Percentiles rank a stretch among this genome's conserved stretches.
phyloP scores from a whole-genome alignment of 2,329 filamentous ascomycete species.

The Bipolaris gigantea region DNA sequence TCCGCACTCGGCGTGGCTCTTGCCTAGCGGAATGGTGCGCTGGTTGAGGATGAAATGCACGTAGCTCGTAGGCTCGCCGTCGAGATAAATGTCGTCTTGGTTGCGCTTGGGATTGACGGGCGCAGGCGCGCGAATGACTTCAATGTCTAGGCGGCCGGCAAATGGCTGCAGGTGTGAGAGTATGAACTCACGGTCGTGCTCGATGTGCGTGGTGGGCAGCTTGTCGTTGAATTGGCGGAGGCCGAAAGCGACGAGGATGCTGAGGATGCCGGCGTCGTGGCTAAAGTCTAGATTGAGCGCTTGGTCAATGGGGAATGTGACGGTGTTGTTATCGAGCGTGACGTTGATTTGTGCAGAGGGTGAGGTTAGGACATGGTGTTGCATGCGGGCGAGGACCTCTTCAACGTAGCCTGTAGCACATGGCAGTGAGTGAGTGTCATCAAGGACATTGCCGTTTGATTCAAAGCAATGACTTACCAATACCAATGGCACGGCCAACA shows the following conservation, averaged over 20 bases:
- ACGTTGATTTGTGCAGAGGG: conserved; percentile 58
- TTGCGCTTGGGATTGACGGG: conserved; percentile 52
- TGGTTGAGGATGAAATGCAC: conserved; percentile 76
- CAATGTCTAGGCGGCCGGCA: conserved; percentile 71
- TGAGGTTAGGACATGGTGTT: conserved; percentile 59
- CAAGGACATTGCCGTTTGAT: background rate
- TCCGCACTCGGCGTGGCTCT: conserved; percentile 67
- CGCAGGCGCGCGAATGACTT: conserved; percentile 68
- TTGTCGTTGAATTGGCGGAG: conserved; percentile 67
- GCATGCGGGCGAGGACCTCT: conserved; percentile 70
- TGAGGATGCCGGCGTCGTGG: conserved; percentile 74
- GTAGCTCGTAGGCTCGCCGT: conserved; percentile 64
- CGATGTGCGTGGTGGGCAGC: conserved; percentile 59
- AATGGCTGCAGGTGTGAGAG: conserved; percentile 72
- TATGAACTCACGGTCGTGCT: conserved; percentile 61
- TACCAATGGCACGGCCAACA: conserved; percentile 69
- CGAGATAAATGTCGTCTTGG: conserved; percentile 50
- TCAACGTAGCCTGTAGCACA: conserved; percentile 54
- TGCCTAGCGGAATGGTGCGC: conserved; percentile 69
- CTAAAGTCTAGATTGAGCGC: conserved; percentile 76
- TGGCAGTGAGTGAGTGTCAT: too few relatives aligned
- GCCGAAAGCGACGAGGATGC: conserved; percentile 71
- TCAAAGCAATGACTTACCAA: conserved; percentile 56
- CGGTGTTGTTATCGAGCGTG: conserved; percentile 68
- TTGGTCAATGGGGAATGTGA: conserved; percentile 74